Base-by-base conservation (phyloP, 441 rosid genomes). In the Lepidium campestre region DNA sequence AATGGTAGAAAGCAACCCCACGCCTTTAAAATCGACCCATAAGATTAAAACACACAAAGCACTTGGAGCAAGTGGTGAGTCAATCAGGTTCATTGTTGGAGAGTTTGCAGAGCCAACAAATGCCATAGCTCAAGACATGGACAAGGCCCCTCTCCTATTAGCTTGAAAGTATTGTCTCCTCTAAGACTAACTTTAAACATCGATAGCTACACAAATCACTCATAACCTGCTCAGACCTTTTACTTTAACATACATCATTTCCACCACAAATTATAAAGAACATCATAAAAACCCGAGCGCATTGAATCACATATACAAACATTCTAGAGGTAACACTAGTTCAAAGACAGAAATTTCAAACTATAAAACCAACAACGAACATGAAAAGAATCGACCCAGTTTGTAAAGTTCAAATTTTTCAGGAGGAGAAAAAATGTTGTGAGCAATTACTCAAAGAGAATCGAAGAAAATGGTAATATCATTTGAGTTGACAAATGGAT, bases 1-100 rank as follows among this genome's bases (percentile, higher is more conserved):
- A 65, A 72, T 65, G 39, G 39, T 72, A 72, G 72, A 72, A 72
- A 72, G 76, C 62, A 72, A 72, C 76, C 76, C 76, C 72, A 72
- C 25, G 72, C 76, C 76, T 72, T 72, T 72, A 41, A 3, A 72
- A 72, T 66, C 76, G 57, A 72, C 76, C 76, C 76, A 49, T 50
- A 5, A 57, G 66, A 72, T 41, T 49, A 4, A 64, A 47, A 40
- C 20, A 59, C 17, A 62, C 61, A 56, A 8, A 37, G 49, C 60
- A 56, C 5, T 4, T 4, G 7, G 39, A 45, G 63, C 57, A 42
- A 29, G 35, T 46, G 27, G 25, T 19, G 10, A 57, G 23, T 22
- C 32, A 60, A 62, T 35, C 71, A 50, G 36, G 7, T 65, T 72
- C 67, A 44, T 3, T 72, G 49, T 72, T 19, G 76, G 72, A 72